A percentile compares a stretch with the other conserved stretches of the same genome.
Evolutionary conservation across 306 rosid genomes (phyloP).

Genomic region (Rosa persica): DNA sequence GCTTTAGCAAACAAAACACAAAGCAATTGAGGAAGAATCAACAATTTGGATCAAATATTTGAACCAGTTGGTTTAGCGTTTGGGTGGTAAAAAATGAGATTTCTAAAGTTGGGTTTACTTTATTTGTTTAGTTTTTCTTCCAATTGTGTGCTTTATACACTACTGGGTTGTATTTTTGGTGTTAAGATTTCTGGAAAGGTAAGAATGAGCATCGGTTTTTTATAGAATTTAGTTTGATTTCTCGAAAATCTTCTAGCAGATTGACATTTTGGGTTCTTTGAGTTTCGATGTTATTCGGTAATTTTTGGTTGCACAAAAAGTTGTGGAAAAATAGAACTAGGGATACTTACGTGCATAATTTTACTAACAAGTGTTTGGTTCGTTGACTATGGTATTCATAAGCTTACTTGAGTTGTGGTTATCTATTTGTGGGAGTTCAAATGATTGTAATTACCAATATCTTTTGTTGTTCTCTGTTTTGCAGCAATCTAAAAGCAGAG

Average conservation of each 20-base stretch:
- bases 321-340: not conserved
- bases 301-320: not conserved
- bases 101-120: not conserved
- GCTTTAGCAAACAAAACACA: not conserved
- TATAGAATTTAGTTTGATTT: not conserved
- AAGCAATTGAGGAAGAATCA: not conserved
- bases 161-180: not conserved
- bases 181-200: not conserved
- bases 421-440: not conserved
- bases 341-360: not conserved
- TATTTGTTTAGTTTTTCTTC: not conserved
- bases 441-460: not conserved
- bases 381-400: not conserved
- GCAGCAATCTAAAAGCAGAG: not conserved
- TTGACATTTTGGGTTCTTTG: not conserved
- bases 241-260: not conserved
- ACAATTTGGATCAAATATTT: not conserved
- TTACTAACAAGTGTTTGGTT: not conserved
- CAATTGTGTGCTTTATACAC: not conserved
- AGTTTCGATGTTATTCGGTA: not conserved
- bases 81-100: not conserved
- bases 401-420: not conserved
- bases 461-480: not conserved
- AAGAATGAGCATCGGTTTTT: not conserved
- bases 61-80: not conserved